A percentile compares a stretch with the other conserved stretches of the same genome.
Conservation (phyloP, 2,329 filamentous ascomycete species). For the Penicillium sp. region DNA sequence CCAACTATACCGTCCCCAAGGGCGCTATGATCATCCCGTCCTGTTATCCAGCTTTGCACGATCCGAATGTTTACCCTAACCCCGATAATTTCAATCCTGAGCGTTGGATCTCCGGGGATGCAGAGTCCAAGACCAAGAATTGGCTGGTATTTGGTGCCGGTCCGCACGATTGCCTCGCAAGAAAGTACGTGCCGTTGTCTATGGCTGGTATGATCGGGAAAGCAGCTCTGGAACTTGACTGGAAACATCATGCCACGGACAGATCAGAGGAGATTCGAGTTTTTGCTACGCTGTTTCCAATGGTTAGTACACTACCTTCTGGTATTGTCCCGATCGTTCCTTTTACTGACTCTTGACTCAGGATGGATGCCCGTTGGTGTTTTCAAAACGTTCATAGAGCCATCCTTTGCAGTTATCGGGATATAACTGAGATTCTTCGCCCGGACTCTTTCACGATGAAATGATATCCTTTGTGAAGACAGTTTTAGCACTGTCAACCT, state of each 20-base stretch:
- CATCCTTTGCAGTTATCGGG: not conserved
- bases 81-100: slow-evolving; percentile 51
- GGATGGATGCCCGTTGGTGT: slow-evolving; percentile 39
- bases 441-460: not conserved
- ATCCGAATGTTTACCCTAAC: slow-evolving; percentile 47
- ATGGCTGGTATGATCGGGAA: slow-evolving; percentile 55
- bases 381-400: slow-evolving; percentile 26
- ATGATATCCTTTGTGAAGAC: not conserved
- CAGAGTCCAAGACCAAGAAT: slow-evolving; percentile 51
- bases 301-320: slow-evolving; percentile 36
- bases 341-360: slow-evolving; percentile 12
- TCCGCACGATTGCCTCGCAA: slow-evolving; percentile 50
- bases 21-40: slow-evolving; percentile 52
- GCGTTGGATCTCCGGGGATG: slow-evolving; percentile 52
- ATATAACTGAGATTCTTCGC: not conserved
- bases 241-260: slow-evolving; percentile 49
- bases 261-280: slow-evolving; percentile 51
- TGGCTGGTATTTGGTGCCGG: slow-evolving; percentile 55
- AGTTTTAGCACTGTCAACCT: no score
- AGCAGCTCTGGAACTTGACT: slow-evolving; percentile 50
- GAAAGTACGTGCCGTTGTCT: slow-evolving; percentile 49
- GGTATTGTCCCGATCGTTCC: not conserved
- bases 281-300: slow-evolving; percentile 50
- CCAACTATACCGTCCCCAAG: slow-evolving; percentile 49
- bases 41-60: slow-evolving; percentile 52